These are phyloP conservation scores for Fonsecaea multimorphosa DNA, from an alignment of 2,329 filamentous ascomycete species.

Conservation along the genomic window DNA sequence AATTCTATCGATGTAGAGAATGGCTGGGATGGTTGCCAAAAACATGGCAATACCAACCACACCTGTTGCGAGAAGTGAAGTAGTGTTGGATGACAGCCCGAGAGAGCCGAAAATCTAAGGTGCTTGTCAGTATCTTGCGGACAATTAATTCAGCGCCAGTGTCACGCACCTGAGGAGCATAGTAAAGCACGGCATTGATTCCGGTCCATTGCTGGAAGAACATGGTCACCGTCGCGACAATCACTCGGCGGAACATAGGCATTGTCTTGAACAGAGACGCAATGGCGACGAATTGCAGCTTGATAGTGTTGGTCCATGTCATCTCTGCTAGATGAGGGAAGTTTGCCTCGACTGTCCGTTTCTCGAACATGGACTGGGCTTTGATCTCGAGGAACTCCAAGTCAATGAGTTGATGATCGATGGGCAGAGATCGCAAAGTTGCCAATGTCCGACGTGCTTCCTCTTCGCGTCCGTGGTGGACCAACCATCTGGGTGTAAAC, in stretches of 20 bases:
- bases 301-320: constrained; percentile 68
- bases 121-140: constrained; percentile 26
- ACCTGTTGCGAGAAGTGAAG: constrained; percentile 48
- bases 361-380: constrained; percentile 77
- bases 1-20: constrained; percentile 50
- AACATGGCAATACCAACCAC: constrained; percentile 51
- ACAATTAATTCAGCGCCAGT: not conserved
- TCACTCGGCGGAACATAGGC: constrained; percentile 53
- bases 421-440: constrained; percentile 60
- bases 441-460: constrained; percentile 70
- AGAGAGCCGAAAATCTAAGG: constrained; percentile 47
- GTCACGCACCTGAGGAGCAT: constrained; percentile 42
- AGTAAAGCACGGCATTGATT: constrained; percentile 54
- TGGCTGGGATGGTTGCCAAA: constrained; percentile 49
- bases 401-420: constrained; percentile 33
- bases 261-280: constrained; percentile 47
- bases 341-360: constrained; percentile 69
- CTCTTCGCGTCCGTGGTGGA: constrained; percentile 76
- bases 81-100: constrained; percentile 46
- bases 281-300: constrained; percentile 63
- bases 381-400: constrained; percentile 81
- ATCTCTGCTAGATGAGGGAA: constrained; percentile 69
- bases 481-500: constrained; percentile 63
- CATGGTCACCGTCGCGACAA: constrained; percentile 49
- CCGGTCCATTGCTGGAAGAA: constrained; percentile 58